These are phyloP conservation scores for Sindora glabra DNA, from an alignment of 306 rosid species.

Conservation along the genomic window DNA sequence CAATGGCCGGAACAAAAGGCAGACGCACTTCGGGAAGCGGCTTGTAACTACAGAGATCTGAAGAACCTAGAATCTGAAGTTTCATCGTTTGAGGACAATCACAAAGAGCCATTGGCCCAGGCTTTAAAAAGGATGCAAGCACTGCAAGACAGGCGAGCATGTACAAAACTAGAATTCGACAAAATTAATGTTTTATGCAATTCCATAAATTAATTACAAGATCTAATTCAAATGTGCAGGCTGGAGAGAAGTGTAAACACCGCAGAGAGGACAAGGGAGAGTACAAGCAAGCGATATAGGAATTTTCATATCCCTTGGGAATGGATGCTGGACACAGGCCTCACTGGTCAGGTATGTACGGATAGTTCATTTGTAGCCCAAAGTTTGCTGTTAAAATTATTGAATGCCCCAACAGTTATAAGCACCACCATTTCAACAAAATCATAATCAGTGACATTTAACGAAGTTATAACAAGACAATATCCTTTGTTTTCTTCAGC, in stretches of 20 bases:
- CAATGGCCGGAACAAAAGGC: conserved; percentile 91
- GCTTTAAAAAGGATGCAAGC: conserved; percentile 69
- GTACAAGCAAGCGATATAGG: conserved; percentile 53
- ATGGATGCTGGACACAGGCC: conserved; percentile 76
- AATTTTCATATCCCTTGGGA: conserved; percentile 79
- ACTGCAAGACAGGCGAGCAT: conserved; percentile 95
- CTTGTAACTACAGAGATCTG: conserved; percentile 67
- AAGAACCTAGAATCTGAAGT: conserved; percentile 64
- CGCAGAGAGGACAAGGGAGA: conserved; percentile 68
- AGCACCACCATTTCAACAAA: background rate
- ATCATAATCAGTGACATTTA: background rate
- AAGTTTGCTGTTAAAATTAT: background rate
- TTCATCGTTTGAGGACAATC: conserved; percentile 51
- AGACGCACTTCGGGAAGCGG: conserved; percentile 77
- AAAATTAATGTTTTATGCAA: background rate
- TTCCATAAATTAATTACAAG: background rate
- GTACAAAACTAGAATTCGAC: conserved; percentile 28
- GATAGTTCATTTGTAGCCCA: background rate
- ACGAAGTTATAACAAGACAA: background rate
- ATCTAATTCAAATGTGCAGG: conserved; percentile 32
- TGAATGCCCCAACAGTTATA: background rate
- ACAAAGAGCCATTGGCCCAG: conserved; percentile 38
- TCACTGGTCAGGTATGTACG: conserved; percentile 60
- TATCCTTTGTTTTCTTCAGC: too few species aligned
- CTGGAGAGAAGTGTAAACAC: conserved; percentile 63